Evolutionary conservation across 2,329 filamentous ascomycete genomes (phyloP), one percentile per base, ranked within the genome.

Genomic region (Claviceps africana): DNA sequence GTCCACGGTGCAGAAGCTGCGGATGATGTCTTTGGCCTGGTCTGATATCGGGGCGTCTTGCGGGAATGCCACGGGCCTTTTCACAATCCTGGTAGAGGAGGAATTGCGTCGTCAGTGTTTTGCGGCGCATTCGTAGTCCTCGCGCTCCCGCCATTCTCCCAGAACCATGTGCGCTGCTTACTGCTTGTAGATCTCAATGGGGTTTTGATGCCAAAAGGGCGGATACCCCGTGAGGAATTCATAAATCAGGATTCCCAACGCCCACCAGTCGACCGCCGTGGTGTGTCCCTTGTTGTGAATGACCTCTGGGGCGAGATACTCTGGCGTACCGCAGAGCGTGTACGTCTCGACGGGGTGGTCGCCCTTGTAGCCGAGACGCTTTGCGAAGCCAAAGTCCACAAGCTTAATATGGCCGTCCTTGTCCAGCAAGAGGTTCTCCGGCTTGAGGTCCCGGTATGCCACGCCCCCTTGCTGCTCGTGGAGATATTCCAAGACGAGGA

Each of bases 261-360:
- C 86, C 87, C 87, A 91, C 86, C 86, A 91, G 71, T 91, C 86
- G 37, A 91, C 86, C 15, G 86, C 85, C 2, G 79, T 82, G 2
- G 79, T 83, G 62, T 85, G 81, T 13, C 85, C 86, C 64, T 87
- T 88, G 64, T 88, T 89, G 58, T 88, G 81, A 59, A 91, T 90
- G 43, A 91, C 86, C 69, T 91, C 86, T 5, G 86, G 86, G 2
- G 86, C 86, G 46, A 91, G 79, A 65, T 91, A 91, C 64, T 91
- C 86, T 46, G 86, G 86, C 1, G 86, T 91, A 49, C 86, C 86
- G 67, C 86, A 91, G 30, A 91, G 75, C 3, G 86, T 91, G 61
- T 90, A 91, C 6, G 86, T 90, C 69, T 90, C 86, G 48, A 74
- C 72, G 6, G 74, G 72, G 33, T 69, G 67, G 46, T 72, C 70